phyloP scores from a whole-genome alignment of 306 rosid species.

The Quercus aquifolioides region DNA sequence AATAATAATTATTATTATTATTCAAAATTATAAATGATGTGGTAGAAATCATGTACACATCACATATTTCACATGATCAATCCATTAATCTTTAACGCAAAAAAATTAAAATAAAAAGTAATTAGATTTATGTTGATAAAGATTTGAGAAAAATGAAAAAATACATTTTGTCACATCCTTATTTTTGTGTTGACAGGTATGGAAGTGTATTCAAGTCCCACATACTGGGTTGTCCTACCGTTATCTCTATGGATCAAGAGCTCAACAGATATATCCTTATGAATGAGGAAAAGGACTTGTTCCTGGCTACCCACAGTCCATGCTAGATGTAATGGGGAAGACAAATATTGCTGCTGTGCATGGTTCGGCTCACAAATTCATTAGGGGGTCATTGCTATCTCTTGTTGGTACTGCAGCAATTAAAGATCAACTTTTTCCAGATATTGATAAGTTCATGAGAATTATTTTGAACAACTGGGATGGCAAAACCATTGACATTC shows the following conservation, averaged over 20 bases:
- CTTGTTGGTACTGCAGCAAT: constrained; percentile 48
- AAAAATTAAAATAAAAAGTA: no score
- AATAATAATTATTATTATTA: no score
- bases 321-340: constrained; percentile 59
- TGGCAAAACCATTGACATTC: constrained; percentile 50
- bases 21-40: no score
- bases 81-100: no score
- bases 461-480: constrained; percentile 46
- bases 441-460: constrained; percentile 51
- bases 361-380: constrained; percentile 58
- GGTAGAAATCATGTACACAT: no score
- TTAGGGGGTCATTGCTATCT: constrained; percentile 60
- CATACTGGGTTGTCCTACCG: constrained; percentile 59
- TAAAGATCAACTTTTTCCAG: constrained; percentile 46
- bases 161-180: not conserved
- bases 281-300: constrained; percentile 69
- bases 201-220: constrained; percentile 75
- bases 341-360: constrained; percentile 74
- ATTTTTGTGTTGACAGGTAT: constrained; percentile 24
- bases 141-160: no score
- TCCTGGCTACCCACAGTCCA: constrained; percentile 81
- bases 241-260: constrained; percentile 70
- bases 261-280: constrained; percentile 52
- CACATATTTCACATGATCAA: no score
- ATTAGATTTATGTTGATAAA: no score